Evolutionary conservation across 2,329 filamentous ascomycete species (phyloP).

Genomic region (Aspergillus glaucus): DNA sequence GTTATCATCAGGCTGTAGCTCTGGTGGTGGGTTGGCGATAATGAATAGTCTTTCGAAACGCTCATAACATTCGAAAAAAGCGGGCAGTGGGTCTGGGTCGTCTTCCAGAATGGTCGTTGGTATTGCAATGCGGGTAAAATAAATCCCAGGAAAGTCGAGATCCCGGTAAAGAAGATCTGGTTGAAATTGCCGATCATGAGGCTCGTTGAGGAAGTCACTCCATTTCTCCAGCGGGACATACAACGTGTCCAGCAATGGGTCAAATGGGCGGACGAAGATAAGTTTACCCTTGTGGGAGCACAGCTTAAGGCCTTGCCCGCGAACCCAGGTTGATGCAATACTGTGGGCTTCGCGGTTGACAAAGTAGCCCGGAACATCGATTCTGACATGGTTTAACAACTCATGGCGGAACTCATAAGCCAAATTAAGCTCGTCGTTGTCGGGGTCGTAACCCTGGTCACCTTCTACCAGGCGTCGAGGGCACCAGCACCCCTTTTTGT

Average conservation of each 20-base stretch:
- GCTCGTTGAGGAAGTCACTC: not conserved
- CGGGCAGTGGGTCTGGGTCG: not conserved
- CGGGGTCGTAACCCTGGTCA: slow-evolving; percentile 6
- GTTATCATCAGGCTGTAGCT: not conserved
- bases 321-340: no score
- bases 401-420: slow-evolving; percentile 9
- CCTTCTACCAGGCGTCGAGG: slow-evolving; percentile 5
- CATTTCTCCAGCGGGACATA: not conserved
- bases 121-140: not conserved
- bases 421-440: slow-evolving; percentile 7
- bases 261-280: not conserved
- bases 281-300: not conserved
- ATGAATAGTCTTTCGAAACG: not conserved
- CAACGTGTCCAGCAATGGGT: not conserved
- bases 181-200: not conserved
- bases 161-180: not conserved
- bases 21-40: not conserved
- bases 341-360: no score
- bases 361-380: slow-evolving; percentile 8
- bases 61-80: not conserved
- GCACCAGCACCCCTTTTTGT: slow-evolving; percentile 11
- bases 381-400: slow-evolving; percentile 2
- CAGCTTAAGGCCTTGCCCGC: not conserved
- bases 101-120: not conserved
- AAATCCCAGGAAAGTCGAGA: not conserved